These are phyloP conservation scores for Candida ficus DNA, from an alignment of 805 yeast species.

Conservation along the genomic window DNA sequence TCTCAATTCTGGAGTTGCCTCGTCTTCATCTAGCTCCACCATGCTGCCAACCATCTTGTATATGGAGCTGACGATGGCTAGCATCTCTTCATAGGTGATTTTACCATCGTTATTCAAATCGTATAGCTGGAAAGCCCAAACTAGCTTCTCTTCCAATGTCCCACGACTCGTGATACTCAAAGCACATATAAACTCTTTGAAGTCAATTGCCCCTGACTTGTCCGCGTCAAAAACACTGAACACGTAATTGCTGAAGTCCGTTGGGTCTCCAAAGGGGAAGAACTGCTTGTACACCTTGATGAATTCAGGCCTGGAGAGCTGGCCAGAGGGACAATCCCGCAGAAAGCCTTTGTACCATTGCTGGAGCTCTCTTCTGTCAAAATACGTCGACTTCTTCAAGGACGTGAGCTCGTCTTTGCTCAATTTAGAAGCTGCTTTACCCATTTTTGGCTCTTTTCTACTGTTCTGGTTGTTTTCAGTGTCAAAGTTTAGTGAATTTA, in stretches of 20 bases:
- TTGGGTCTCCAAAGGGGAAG: slow-evolving; percentile 97
- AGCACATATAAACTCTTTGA: slow-evolving; percentile 88
- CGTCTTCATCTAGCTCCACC: slow-evolving; percentile 86
- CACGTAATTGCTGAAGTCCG: slow-evolving; percentile 81
- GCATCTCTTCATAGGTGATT: slow-evolving; percentile 72
- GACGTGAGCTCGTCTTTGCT: slow-evolving; percentile 85
- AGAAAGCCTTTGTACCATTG: slow-evolving; percentile 98
- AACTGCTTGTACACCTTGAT: slow-evolving; percentile 91
- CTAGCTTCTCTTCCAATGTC: slow-evolving; percentile 71
- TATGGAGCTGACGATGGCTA: slow-evolving; percentile 72
- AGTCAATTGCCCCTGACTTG: slow-evolving; percentile 75
- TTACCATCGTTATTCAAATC: slow-evolving; percentile 78
- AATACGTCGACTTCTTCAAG: slow-evolving; percentile 80
- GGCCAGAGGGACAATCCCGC: slow-evolving; percentile 92
- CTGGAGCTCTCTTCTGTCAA: slow-evolving; percentile 89
- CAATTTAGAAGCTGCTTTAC: slow-evolving; percentile 88
- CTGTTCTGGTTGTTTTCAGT: too few relatives aligned
- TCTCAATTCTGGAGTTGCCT: slow-evolving; percentile 84
- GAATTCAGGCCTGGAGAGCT: slow-evolving; percentile 80
- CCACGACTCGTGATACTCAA: slow-evolving; percentile 86
- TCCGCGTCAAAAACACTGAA: slow-evolving; percentile 87
- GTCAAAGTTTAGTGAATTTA: too few relatives aligned
- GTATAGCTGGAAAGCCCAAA: slow-evolving; percentile 86
- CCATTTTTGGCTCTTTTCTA: slow-evolving; percentile 48
- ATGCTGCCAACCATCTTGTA: slow-evolving; percentile 95